phyloP scores from a whole-genome alignment of 108 stramenopile genomes.

The Cyclotella sp. region DNA sequence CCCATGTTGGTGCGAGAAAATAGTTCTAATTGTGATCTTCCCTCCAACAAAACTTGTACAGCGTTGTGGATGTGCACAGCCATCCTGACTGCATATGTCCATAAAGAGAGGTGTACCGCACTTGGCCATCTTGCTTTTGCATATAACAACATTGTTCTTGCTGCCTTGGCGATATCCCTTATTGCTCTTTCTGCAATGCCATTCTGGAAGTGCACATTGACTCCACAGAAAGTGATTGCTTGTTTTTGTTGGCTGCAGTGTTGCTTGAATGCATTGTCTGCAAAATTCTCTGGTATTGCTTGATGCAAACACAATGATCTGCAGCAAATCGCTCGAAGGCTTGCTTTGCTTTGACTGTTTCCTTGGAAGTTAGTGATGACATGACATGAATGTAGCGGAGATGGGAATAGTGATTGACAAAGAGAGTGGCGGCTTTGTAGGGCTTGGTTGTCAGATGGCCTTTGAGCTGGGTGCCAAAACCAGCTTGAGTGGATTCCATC shows the following conservation, averaged over 20 bases:
- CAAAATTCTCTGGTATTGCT: conserved; percentile 1
- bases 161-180: not conserved
- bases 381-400: too few relatives aligned
- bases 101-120: conserved; percentile 8
- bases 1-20: conserved; percentile 3
- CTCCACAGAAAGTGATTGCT: conserved; percentile 13
- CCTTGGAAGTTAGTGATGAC: too few relatives aligned
- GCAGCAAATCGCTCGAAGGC: conserved; percentile 34
- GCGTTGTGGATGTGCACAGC: not conserved
- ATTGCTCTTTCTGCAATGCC: conserved; percentile 1
- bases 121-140: conserved; percentile 2
- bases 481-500: too few relatives aligned
- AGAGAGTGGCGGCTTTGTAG: too few relatives aligned
- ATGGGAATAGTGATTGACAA: too few relatives aligned
- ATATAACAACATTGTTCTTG: conserved; percentile 9
- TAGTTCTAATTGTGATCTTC: not conserved
- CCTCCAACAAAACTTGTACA: not conserved
- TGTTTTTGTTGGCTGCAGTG: conserved; percentile 6
- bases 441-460: too few relatives aligned
- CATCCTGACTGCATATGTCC: conserved; percentile 46
- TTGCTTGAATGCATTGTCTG: conserved; percentile 6
- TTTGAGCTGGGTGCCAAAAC: too few relatives aligned
- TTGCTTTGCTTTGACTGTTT: too few relatives aligned
- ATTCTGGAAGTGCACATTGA: conserved; percentile 9
- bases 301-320: not conserved